Percentiles rank a stretch among this genome's conserved stretches.
Conservation (phyloP, 345 rosid species). For the Firmiana major region DNA sequence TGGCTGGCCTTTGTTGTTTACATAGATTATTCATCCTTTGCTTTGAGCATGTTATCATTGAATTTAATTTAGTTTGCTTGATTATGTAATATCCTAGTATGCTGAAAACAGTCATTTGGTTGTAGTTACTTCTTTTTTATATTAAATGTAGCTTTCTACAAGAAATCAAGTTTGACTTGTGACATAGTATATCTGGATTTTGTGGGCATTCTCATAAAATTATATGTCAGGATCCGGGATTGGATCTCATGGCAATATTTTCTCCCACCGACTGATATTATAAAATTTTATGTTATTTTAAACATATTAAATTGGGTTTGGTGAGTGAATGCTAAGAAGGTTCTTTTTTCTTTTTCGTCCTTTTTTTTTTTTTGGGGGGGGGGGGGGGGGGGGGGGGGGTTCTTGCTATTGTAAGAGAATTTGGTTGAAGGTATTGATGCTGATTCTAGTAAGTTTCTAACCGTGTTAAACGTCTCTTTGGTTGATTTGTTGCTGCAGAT, state of each 20-base stretch:
- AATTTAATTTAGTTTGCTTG: not conserved
- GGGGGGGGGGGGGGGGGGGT: too few relatives aligned
- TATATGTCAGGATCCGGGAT: not conserved
- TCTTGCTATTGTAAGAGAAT: not conserved
- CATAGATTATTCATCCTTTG: not conserved
- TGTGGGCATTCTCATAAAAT: not conserved
- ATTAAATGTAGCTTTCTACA: not conserved
- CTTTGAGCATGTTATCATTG: not conserved
- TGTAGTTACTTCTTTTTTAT: not conserved
- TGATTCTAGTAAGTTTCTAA: not conserved
- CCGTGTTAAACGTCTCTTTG: conserved; percentile 4
- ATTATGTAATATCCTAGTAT: not conserved
- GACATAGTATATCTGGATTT: not conserved
- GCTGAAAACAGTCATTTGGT: not conserved
- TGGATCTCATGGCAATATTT: not conserved
- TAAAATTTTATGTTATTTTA: not conserved
- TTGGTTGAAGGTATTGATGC: not conserved
- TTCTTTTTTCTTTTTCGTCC: not conserved
- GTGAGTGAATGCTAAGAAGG: not conserved
- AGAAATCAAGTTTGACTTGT: not conserved
- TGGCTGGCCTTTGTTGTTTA: not conserved
- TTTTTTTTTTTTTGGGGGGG: not conserved
- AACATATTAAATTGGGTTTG: not conserved
- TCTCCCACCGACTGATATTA: not conserved
- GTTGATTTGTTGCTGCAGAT: conserved; percentile 53